Conservation (phyloP, 352 stramenopile species). For the Globisporangium spiculum region DNA sequence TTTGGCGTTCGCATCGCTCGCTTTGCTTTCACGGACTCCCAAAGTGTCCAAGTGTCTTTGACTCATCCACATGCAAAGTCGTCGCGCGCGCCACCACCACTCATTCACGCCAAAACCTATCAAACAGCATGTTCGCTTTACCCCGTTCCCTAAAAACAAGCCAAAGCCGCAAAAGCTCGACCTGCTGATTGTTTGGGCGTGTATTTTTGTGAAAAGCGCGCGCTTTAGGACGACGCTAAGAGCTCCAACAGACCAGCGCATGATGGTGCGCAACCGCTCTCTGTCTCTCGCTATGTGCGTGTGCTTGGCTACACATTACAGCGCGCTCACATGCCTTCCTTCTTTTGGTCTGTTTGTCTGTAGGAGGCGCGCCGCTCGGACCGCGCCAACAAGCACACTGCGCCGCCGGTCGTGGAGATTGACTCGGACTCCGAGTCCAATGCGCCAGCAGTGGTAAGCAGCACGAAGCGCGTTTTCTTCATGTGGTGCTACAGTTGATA, state of each 20-base stretch:
- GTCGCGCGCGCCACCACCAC: not conserved
- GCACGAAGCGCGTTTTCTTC: not conserved
- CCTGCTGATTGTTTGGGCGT: not conserved
- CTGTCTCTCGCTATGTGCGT: not conserved
- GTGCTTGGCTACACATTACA: not conserved
- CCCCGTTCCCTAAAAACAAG: not conserved
- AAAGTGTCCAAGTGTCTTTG: not conserved
- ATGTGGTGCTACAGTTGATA: not conserved
- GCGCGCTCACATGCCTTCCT: not conserved
- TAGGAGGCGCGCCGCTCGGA: conserved; percentile 11
- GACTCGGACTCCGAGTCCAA: conserved; percentile 21
- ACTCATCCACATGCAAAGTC: not conserved
- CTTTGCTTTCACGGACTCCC: not conserved
- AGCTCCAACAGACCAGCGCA: not conserved
- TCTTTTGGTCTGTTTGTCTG: not conserved
- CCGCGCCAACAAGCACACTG: conserved; percentile 4
- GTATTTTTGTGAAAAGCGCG: conserved; percentile 12
- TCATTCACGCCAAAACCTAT: not conserved
- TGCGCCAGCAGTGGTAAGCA: not conserved
- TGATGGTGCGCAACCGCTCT: conserved; percentile 2
- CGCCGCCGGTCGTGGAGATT: conserved; percentile 17
- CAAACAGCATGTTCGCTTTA: not conserved
- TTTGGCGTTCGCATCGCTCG: not conserved
- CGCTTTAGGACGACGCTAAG: conserved; percentile 4
- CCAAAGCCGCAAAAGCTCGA: not conserved